Conservation (phyloP, 2,329 filamentous ascomycete genomes). For the Aspergillus felis region DNA sequence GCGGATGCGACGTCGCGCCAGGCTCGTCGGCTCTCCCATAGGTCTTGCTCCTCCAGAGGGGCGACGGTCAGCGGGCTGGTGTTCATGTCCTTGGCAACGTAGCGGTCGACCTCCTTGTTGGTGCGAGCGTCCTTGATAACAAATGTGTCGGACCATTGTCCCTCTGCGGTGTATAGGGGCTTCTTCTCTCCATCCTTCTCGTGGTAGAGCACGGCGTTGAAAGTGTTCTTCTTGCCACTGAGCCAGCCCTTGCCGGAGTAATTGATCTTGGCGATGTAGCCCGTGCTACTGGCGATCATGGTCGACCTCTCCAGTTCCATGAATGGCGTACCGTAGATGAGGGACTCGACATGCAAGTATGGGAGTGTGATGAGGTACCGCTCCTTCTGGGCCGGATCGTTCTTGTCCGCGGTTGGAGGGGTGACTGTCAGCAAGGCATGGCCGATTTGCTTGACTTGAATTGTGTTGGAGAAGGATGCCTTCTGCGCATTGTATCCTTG, state of each 20-base stretch:
- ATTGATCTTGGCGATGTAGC: conserved; percentile 84
- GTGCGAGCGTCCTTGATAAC: conserved; percentile 67
- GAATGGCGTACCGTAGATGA: conserved; percentile 71
- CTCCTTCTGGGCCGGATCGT: conserved; percentile 46
- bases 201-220: conserved; percentile 71
- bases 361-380: conserved; percentile 89
- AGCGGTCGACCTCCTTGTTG: conserved; percentile 52
- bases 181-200: conserved; percentile 62
- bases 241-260: conserved; percentile 94
- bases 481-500: conserved; percentile 95
- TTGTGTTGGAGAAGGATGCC: conserved; percentile 88
- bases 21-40: conserved; percentile 80
- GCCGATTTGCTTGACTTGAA: conserved; percentile 91
- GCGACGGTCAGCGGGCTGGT: conserved; percentile 68
- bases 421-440: conserved; percentile 75
- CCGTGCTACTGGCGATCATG: conserved; percentile 80
- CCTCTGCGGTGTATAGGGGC: conserved; percentile 73
- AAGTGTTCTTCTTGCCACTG: conserved; percentile 90
- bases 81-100: conserved; percentile 55
- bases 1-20: conserved; percentile 82
- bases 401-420: conserved; percentile 50
- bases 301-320: conserved; percentile 84
- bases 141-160: conserved; percentile 86
- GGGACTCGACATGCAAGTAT: conserved; percentile 85
- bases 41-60: conserved; percentile 73